Conservation (phyloP, 805 yeast genomes). For the Wickerhamiella alocasiicola region DNA sequence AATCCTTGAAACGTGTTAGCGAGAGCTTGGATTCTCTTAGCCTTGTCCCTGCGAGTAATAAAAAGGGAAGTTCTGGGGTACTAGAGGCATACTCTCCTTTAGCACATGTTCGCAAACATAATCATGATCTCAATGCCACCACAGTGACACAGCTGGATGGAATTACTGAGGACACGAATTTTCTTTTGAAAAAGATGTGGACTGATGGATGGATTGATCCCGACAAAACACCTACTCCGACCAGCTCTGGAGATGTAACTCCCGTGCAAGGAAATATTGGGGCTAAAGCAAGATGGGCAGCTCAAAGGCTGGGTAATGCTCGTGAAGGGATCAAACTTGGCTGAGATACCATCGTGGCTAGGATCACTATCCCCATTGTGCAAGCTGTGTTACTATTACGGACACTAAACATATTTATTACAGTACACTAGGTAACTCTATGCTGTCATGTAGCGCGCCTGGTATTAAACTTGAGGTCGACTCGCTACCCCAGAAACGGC, state of each 20-base stretch:
- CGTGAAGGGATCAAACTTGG: no score
- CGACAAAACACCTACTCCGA: constrained; percentile 10
- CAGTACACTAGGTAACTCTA: no score
- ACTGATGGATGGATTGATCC: constrained; percentile 20
- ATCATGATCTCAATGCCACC: constrained; percentile 1
- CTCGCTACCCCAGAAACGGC: no score
- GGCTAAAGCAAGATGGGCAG: constrained; percentile 1
- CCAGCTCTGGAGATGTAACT: neutral
- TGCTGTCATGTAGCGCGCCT: no score
- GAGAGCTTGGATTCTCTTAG: no score
- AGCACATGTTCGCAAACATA: neutral
- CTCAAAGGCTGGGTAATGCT: constrained; percentile 2
- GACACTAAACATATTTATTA: no score
- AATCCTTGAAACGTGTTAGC: neutral
- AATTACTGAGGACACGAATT: constrained; percentile 7
- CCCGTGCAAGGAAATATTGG: constrained; percentile 4
- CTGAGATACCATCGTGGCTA: no score
- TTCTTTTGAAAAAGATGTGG: constrained; percentile 19
- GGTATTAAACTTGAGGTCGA: no score
- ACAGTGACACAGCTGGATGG: constrained; percentile 5
- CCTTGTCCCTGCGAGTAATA: no score
- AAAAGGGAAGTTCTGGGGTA: no score
- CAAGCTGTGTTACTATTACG: no score
- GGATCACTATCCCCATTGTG: no score
- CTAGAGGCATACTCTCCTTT: constrained; percentile 1